These are phyloP conservation scores for Heracleum sosnowskyi DNA, from an alignment of 129 eudicot genomes.

Conservation along the genomic window DNA sequence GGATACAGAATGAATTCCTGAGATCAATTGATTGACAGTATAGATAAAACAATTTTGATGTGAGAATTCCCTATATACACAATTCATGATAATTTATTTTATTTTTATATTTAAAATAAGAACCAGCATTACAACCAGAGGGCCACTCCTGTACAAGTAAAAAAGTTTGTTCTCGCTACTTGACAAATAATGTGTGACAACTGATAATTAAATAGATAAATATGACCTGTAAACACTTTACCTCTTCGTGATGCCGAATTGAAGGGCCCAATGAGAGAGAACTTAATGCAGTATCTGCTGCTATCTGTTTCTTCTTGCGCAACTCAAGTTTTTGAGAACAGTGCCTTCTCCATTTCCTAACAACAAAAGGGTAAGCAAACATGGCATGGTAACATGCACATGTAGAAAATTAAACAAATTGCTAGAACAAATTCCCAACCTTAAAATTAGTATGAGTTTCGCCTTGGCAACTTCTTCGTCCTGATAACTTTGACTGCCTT, in stretches of 20 bases:
- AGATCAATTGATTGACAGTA: not conserved
- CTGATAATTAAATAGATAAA: not conserved
- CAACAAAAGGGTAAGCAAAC: slow-evolving; percentile 12
- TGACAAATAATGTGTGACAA: not conserved
- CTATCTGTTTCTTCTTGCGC: slow-evolving; percentile 59
- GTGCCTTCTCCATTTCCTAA: slow-evolving; percentile 77
- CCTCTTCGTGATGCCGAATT: slow-evolving; percentile 44
- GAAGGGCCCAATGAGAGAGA: slow-evolving; percentile 75
- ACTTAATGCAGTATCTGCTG: slow-evolving; percentile 74
- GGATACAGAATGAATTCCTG: not conserved
- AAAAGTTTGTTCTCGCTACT: not conserved
- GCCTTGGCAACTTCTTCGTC: slow-evolving; percentile 72
- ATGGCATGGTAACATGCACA: not conserved
- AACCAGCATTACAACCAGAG: not conserved
- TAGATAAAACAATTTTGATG: not conserved
- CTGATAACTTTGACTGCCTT: slow-evolving; percentile 26
- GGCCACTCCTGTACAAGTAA: not conserved
- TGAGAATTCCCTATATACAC: not conserved
- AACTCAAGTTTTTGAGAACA: slow-evolving; percentile 40
- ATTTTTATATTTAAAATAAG: not conserved
- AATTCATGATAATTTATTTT: too few relatives aligned
- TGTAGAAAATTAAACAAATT: not conserved
- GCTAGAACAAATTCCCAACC: slow-evolving; percentile 30
- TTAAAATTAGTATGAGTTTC: slow-evolving; percentile 62
- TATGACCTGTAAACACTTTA: slow-evolving; percentile 19